Evolutionary conservation across 768 basidiomycete genomes (phyloP), one percentile per base, ranked within the genome.

Genomic region (Rickenella mellea): DNA sequence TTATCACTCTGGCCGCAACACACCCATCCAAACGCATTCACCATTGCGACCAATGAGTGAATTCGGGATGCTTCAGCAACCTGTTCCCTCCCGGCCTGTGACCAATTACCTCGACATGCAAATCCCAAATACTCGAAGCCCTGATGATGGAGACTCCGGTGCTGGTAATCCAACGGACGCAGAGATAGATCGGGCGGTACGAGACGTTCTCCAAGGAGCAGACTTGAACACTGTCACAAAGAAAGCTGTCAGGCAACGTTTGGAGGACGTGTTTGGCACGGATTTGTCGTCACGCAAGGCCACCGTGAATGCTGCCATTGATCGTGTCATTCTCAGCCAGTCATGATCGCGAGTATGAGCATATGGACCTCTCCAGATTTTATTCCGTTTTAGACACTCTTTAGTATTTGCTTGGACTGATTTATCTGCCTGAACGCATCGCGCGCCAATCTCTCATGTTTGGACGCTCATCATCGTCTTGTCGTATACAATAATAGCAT

Each of bases 151-250:
- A 20, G 74, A 77, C 48, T 55, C 68, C 6, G 57, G 68, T 8
- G 46, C 57, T 24, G 70, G 67, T 25, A 62, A 57, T 6, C 88
- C 86, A 0, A 71, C 70, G 0, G 82, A 89, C 50, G 61, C 61
- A 4, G 86, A 89, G 22, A 67, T 92, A n/a, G 84, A 89, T 32
- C 68, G 66, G 11, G 74, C 79, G 1, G 83, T 93, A 3, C 74
- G 83, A 48, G 72, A 78, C 14, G 70, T 96, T 29, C 66, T 97
- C 41, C 73, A 72, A 14, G 63, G 68, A 11, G 89, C 90, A 1
- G 90, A 98, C 62, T 69, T 99, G 39, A 89, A 91, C 55, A 78
- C 78, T 9, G 72, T 96, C 44, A 97, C 94, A 40, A 98, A 98
- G 68, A 80, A 93, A 51, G 86, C 83, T 51, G 82, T 99, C 39